These are phyloP conservation scores for Colletotrichum tanaceti DNA, from an alignment of 2,329 filamentous ascomycete species.

Conservation along the genomic window DNA sequence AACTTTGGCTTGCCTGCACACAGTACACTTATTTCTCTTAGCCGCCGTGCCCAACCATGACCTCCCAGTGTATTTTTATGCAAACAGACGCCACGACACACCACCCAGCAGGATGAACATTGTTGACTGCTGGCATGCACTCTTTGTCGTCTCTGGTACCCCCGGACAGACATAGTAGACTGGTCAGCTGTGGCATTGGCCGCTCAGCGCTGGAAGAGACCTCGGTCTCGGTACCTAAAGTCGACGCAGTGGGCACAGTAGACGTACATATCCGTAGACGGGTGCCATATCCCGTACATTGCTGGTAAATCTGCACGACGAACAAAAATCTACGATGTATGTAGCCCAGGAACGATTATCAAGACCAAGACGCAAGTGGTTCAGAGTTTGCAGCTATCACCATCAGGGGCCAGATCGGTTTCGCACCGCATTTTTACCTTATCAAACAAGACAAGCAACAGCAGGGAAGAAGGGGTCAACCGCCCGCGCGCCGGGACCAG, in stretches of 20 bases:
- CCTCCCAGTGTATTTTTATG: background rate
- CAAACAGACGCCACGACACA: constrained; percentile 16
- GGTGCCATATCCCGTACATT: constrained; percentile 14
- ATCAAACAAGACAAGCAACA: constrained; percentile 31
- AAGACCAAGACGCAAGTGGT: constrained; percentile 15
- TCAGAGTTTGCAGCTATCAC: constrained; percentile 30
- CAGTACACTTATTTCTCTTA: constrained; percentile 14
- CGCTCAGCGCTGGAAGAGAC: constrained; percentile 27
- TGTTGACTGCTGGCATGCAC: constrained; percentile 13
- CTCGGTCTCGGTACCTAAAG: constrained; percentile 36
- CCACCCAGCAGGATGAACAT: background rate
- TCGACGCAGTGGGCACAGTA: constrained; percentile 16
- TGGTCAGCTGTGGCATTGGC: constrained; percentile 29
- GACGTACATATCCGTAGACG: constrained; percentile 1
- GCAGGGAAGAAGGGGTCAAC: constrained; percentile 1
- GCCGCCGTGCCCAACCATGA: constrained; percentile 15
- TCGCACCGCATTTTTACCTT: constrained; percentile 11
- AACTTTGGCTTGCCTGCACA: constrained; percentile 12
- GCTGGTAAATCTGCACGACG: constrained; percentile 14
- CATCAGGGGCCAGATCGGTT: constrained; percentile 24
- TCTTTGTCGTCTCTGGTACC: constrained; percentile 8
- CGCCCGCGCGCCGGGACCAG: constrained; percentile 25
- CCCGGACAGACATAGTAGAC: constrained; percentile 31
- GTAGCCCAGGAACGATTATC: constrained; percentile 9
- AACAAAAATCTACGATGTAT: constrained; percentile 8